A percentile compares a stretch with the other conserved stretches of the same genome.
Conservation (phyloP, 2,329 filamentous ascomycete species). For the Colletotrichum somersetense region DNA sequence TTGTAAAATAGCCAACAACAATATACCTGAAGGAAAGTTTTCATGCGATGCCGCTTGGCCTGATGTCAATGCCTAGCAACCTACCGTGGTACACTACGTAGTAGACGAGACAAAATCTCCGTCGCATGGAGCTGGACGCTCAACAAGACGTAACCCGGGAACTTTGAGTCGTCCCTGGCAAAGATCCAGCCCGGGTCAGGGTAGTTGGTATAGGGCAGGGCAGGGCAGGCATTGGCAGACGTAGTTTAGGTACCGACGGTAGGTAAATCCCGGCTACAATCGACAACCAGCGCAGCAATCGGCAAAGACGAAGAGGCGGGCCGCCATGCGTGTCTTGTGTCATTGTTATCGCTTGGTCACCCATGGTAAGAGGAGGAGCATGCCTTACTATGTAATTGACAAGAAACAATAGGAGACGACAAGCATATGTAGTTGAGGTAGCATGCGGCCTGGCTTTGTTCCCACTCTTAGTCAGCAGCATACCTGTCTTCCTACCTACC, state of each 20-base stretch:
- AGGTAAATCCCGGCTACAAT: neutral
- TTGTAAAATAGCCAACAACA: neutral
- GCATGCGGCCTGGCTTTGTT: neutral
- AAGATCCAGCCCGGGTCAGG: neutral
- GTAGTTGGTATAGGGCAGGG: neutral
- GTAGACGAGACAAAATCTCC: neutral
- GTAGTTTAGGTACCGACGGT: too few relatives aligned
- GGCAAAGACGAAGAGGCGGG: neutral
- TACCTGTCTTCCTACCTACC: too few relatives aligned
- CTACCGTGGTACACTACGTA: too few relatives aligned
- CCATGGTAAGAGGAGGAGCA: neutral
- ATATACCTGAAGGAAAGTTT: neutral
- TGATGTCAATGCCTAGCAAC: neutral
- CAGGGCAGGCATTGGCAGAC: neutral
- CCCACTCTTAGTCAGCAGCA: neutral
- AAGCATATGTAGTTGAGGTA: neutral
- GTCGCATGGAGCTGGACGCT: neutral
- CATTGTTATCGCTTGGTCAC: neutral
- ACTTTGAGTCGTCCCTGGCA: neutral
- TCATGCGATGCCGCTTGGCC: neutral
- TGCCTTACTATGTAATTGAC: neutral
- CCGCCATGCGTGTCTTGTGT: neutral
- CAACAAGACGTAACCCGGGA: neutral
- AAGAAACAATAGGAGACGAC: neutral
- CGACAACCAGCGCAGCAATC: neutral